These are phyloP conservation scores for Symbiodinium natans DNA, from an alignment of 73 alveolate species.

Conservation along the genomic window DNA sequence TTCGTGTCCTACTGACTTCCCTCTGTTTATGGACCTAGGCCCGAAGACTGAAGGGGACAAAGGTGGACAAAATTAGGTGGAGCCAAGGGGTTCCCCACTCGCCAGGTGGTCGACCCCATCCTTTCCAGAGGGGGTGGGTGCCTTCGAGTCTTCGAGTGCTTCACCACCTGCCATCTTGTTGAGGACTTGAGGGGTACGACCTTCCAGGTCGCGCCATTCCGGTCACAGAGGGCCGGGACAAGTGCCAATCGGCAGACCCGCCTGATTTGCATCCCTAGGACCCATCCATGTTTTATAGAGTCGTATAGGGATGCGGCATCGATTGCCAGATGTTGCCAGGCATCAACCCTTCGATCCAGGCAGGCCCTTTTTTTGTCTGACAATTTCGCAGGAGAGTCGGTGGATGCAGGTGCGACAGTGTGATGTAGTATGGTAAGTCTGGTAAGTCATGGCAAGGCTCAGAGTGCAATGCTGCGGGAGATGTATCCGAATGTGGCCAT, in stretches of 20 bases:
- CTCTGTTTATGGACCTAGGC: background rate
- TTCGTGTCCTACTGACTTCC: too few species aligned
- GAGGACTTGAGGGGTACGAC: background rate
- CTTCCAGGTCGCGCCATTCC: slow-evolving; percentile 40
- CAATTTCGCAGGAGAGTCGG: background rate
- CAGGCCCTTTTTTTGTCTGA: background rate
- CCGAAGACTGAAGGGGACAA: background rate
- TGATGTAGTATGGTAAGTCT: background rate
- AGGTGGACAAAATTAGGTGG: too few species aligned
- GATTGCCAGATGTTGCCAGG: slow-evolving; percentile 11
- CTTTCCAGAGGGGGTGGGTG: slow-evolving; percentile 33
- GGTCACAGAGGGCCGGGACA: slow-evolving; percentile 62
- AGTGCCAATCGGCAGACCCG: slow-evolving; percentile 62
- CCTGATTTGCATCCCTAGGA: background rate
- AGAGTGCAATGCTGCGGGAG: slow-evolving; percentile 81
- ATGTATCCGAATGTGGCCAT: slow-evolving; percentile 77
- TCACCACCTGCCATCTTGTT: background rate
- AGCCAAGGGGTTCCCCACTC: background rate
- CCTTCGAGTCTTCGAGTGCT: background rate
- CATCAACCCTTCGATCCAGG: slow-evolving; percentile 86
- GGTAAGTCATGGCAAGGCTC: background rate
- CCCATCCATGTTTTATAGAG: background rate
- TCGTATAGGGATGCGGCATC: background rate
- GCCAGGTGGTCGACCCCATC: slow-evolving; percentile 20
- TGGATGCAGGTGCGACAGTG: too few species aligned